These are phyloP conservation scores for Eustoma russellianum DNA, from an alignment of 257 asterid species.

Conservation along the genomic window DNA sequence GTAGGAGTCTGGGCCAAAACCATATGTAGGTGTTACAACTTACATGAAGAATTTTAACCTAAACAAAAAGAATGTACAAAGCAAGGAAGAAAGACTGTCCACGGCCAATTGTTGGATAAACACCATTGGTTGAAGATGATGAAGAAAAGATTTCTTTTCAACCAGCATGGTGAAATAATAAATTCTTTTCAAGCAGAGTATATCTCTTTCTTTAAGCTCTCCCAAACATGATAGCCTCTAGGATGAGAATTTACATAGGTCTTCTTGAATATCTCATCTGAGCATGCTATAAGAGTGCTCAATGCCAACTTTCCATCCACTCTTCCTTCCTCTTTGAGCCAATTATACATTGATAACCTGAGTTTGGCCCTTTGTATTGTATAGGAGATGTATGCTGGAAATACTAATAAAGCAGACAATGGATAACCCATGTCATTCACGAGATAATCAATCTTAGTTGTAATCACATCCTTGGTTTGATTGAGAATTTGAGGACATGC, in stretches of 20 bases:
- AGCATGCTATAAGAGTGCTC: constrained; percentile 51
- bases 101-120: background rate
- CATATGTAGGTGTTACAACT: no score
- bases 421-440: constrained; percentile 40
- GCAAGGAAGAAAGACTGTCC: constrained; percentile 1
- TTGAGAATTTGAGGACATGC: constrained; percentile 46
- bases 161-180: constrained; percentile 2
- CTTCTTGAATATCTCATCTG: constrained; percentile 35
- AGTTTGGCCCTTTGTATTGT: constrained; percentile 40
- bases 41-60: no score
- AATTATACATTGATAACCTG: constrained; percentile 44
- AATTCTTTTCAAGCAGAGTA: constrained; percentile 9
- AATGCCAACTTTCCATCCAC: constrained; percentile 42
- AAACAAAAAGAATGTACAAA: background rate
- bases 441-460: constrained; percentile 40
- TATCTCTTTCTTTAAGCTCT: constrained; percentile 35
- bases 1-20: no score
- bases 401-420: constrained; percentile 29
- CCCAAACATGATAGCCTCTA: constrained; percentile 47
- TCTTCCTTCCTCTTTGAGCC: constrained; percentile 48
- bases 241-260: constrained; percentile 49
- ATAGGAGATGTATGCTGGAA: constrained; percentile 39
- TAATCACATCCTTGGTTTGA: constrained; percentile 39
- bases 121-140: background rate
- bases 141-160: background rate